Evolutionary conservation across 1,139 yeast species (phyloP), one percentile per base, ranked within the genome.

Genomic region (Saccharomycopsis hybrid): DNA sequence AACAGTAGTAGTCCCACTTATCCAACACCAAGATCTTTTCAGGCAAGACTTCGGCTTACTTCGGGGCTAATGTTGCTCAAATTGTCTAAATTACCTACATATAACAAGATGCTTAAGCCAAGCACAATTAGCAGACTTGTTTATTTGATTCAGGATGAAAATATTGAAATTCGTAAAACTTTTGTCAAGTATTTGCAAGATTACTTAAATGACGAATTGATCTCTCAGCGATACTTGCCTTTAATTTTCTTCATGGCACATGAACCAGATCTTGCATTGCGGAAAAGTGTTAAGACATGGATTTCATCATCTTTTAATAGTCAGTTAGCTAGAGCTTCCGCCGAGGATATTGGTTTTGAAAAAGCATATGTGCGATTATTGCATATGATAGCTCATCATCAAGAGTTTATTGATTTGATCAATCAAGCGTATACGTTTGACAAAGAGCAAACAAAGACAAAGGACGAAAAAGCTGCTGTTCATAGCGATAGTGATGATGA

Each of bases 351-450:
- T 9, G 68, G 68, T 40, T 73, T 79, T 66, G 92, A 89, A 62
- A 77, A 77, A 55, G 71, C 82, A 1, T 71, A 86, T 49, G 80
- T 85, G 1, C 71, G 95, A 48, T 68, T 88, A 30, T 69, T 89
- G 24, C 87, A 85, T 62, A 73, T 80, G 54, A 66, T 88, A 36
- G 79, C 94, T 0, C 95, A 87, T 60, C 89, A 86, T 60, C 82
- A 82, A 5, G 86, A 82, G 58, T 80, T 80, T 52, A 58, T 70
- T 30, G 79, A 75, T 7, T 70, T 76, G 9, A 63, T 74, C 42
- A 58, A 56, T 3, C 56, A 56, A 11, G 57, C 58, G n/a, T 55
- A 54, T 7, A 50, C 49, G 11, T 43, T 52, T 3, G 54, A 55
- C 27, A 59, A 56, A 5, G 58, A 56, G 3, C 57, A 42, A 24